Evolutionary conservation across 2,329 filamentous ascomycete genomes (phyloP), one percentile per base, ranked within the genome.

Genomic region (Trichocomaceae sp.): DNA sequence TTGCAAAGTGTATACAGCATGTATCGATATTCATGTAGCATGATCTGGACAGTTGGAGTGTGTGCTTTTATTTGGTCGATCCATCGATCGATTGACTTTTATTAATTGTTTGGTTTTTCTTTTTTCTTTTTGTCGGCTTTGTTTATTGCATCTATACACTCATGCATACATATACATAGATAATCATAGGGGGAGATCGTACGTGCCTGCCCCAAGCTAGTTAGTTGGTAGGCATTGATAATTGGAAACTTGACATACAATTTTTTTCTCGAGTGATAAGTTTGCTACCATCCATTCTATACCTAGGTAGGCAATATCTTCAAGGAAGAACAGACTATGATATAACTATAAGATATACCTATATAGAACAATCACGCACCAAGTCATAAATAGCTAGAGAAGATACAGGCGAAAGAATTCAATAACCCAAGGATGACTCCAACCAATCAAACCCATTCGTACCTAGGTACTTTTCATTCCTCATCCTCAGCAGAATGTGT

Each of bases 371-470:
- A 45, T 15, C 12, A 57, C 17, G 37, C 41, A 54, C 45, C 9
- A 44, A 50, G 26, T 15, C n/a, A 50, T 17, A 41, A 4, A 23
- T 22, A 37, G 13, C 20, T 17, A 33, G n/a, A 23, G 10, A 12
- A 20, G 13, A 37, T 62, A 63, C 60, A 60, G 62, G 69, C 23
- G 7, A 26, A 66, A 69, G 62, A 64, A 15, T 68, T 66, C 26
- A 19, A 42, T 19, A 52, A 39, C 3, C 22, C 26, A 29, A 29
- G 7, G n/a, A 51, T 35, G 17, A 48, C 17, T 42, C 22, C 19
- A 45, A 26, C 26, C 13, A 46, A 19, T 42, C 8, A 17, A 17
- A 19, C 15, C 35, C 39, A 42, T 42, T 22, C 8, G 13, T 17
- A n/a, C n/a, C n/a, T n/a, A n/a, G n/a, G n/a, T n/a, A 6, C 7